Evolutionary conservation across 2,329 filamentous ascomycete genomes (phyloP).

Genomic region (Fusarium bulbicola): DNA sequence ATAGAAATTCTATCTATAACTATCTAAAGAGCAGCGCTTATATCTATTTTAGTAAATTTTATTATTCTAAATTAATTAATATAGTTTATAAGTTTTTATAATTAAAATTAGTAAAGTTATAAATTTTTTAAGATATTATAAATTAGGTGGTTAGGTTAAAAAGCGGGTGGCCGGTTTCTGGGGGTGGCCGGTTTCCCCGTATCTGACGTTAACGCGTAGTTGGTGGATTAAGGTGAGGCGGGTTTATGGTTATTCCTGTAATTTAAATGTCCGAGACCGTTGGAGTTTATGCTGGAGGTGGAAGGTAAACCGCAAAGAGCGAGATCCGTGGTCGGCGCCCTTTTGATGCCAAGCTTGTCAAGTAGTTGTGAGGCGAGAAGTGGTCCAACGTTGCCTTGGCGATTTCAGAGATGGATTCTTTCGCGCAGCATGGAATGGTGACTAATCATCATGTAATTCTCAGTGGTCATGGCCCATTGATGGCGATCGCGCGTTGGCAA

Average conservation of each 20-base stretch:
- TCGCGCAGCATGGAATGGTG: background rate
- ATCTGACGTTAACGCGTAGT: background rate
- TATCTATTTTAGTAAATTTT: too few species aligned
- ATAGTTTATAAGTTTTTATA: too few species aligned
- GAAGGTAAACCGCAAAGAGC: background rate
- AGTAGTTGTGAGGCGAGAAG: background rate
- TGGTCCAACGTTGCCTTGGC: background rate
- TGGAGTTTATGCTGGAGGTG: background rate
- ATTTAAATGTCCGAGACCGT: background rate
- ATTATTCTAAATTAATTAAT: too few species aligned
- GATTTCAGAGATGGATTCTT: background rate
- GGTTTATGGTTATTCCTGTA: background rate
- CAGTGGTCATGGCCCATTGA: too few species aligned
- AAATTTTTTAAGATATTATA: too few species aligned
- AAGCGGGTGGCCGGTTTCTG: too few species aligned
- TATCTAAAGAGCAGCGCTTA: too few species aligned
- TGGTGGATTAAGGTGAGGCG: background rate
- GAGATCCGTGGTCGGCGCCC: background rate
- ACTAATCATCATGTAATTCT: background rate
- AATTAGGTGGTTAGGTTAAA: too few species aligned
- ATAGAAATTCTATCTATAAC: too few species aligned
- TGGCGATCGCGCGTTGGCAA: fast-evolving
- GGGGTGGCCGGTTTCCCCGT: too few species aligned
- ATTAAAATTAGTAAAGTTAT: too few species aligned
- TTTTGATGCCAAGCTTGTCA: background rate